These are phyloP conservation scores for Phytophthora citricola DNA, from an alignment of 352 stramenopile genomes.

Conservation along the genomic window DNA sequence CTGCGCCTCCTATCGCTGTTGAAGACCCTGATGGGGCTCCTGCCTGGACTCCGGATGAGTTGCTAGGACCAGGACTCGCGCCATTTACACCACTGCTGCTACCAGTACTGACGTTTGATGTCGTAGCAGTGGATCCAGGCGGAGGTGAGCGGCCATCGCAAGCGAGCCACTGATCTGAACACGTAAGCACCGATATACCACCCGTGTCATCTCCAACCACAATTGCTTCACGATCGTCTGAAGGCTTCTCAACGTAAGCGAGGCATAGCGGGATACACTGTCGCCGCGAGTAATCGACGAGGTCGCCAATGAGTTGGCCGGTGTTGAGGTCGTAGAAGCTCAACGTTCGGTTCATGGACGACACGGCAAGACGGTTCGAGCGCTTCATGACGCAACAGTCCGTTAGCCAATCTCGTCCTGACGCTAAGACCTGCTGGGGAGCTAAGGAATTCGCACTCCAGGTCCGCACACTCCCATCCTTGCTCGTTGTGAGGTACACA, in stretches of 20 bases:
- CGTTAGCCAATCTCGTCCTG: conserved; percentile 80
- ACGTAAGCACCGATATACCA: conserved; percentile 75
- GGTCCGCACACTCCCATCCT: conserved; percentile 76
- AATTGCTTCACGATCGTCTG: conserved; percentile 74
- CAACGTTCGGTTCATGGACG: conserved; percentile 81
- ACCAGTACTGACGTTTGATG: conserved; percentile 22
- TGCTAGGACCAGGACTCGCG: not conserved
- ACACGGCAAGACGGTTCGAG: conserved; percentile 81
- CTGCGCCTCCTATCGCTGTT: conserved; percentile 2
- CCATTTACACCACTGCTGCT: conserved; percentile 10
- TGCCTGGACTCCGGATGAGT: conserved; percentile 4
- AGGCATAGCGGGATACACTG: conserved; percentile 84
- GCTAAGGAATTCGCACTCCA: conserved; percentile 77
- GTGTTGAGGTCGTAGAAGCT: conserved; percentile 81
- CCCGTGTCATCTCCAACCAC: conserved; percentile 83
- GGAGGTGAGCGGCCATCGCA: conserved; percentile 69
- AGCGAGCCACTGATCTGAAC: conserved; percentile 70
- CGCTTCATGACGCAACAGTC: conserved; percentile 82
- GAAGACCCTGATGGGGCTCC: conserved; percentile 14
- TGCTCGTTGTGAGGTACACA: conserved; percentile 76
- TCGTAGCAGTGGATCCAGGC: conserved; percentile 18
- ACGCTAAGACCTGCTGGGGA: conserved; percentile 67
- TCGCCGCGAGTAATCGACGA: conserved; percentile 78
- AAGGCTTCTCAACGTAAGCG: conserved; percentile 81
- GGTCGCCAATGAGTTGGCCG: conserved; percentile 72